These are phyloP conservation scores for Histomonas meleagridis DNA, from an alignment of 208 protist species.

Conservation along the genomic window DNA sequence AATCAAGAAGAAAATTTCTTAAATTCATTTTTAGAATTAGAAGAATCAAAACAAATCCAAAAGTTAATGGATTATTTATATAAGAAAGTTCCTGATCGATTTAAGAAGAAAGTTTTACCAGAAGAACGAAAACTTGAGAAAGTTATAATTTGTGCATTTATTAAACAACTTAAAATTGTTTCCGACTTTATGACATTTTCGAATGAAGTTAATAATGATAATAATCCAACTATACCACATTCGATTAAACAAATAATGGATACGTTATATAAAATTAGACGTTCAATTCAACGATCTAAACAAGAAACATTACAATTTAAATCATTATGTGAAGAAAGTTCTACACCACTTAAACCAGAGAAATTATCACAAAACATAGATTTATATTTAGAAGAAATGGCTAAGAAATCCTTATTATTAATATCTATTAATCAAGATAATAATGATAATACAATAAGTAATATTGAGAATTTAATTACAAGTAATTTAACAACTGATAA, in stretches of 20 bases:
- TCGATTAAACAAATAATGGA: slow-evolving; percentile 1
- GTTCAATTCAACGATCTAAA: not conserved
- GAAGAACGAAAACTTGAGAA: not conserved
- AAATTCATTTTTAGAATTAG: not conserved
- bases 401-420: too few relatives aligned
- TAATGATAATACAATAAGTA: too few relatives aligned
- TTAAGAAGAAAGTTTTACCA: not conserved
- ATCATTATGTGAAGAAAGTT: not conserved
- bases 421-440: too few relatives aligned
- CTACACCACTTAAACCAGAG: too few relatives aligned
- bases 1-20: not conserved
- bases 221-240: not conserved
- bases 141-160: not conserved
- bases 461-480: too few relatives aligned
- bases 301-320: not conserved
- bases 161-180: not conserved
- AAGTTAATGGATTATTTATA: slow-evolving; percentile 18
- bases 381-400: too few relatives aligned
- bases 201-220: not conserved
- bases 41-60: not conserved
- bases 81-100: not conserved
- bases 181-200: not conserved
- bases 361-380: too few relatives aligned
- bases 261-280: not conserved
- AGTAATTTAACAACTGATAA: too few relatives aligned